Evolutionary conservation across 192 early-diverging fungal species (phyloP).

Genomic region (Fimicolochytrium jonesii): DNA sequence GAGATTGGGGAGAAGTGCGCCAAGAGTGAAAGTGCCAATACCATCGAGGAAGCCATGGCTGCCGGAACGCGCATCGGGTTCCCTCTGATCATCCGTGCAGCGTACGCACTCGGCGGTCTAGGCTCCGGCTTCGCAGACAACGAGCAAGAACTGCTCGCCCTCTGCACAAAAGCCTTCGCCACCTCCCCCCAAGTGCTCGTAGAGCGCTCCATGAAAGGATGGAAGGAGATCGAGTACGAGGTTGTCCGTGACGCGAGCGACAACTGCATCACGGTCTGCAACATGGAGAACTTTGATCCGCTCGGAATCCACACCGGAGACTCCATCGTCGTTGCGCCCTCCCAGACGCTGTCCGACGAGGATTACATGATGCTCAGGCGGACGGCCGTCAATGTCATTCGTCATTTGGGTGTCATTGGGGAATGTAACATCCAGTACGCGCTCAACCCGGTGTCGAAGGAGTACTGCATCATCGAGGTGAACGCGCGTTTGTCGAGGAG

Average conservation of each 20-base stretch:
- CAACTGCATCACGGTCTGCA: conserved; percentile 99
- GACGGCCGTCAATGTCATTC: conserved; percentile 91
- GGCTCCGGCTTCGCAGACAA: conserved; percentile 96
- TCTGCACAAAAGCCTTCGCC: conserved; percentile 86
- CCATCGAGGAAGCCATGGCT: conserved; percentile 76
- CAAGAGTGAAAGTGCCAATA: conserved; percentile 75
- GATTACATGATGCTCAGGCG: conserved; percentile 96
- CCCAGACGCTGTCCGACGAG: conserved; percentile 92
- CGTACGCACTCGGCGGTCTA: conserved; percentile 93
- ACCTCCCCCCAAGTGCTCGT: conserved; percentile 92
- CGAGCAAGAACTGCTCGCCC: conserved; percentile 71
- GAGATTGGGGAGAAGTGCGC: conserved; percentile 93
- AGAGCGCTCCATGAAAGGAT: conserved; percentile 95
- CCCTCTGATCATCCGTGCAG: conserved; percentile 94
- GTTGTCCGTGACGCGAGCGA: conserved; percentile 94
- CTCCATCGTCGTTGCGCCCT: conserved; percentile 97
- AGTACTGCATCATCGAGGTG: conserved; percentile 95
- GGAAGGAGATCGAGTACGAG: conserved; percentile 99
- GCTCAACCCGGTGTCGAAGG: conserved; percentile 78
- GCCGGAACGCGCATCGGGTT: conserved; percentile 89
- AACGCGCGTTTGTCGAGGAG: conserved; percentile 89
- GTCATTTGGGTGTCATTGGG: conserved; percentile 94
- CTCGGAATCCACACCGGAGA: conserved; percentile 98
- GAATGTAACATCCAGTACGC: conserved; percentile 99
- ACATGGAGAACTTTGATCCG: conserved; percentile 99